Evolutionary conservation across 768 basidiomycete species (phyloP).

Genomic region (Calocybe indica): DNA sequence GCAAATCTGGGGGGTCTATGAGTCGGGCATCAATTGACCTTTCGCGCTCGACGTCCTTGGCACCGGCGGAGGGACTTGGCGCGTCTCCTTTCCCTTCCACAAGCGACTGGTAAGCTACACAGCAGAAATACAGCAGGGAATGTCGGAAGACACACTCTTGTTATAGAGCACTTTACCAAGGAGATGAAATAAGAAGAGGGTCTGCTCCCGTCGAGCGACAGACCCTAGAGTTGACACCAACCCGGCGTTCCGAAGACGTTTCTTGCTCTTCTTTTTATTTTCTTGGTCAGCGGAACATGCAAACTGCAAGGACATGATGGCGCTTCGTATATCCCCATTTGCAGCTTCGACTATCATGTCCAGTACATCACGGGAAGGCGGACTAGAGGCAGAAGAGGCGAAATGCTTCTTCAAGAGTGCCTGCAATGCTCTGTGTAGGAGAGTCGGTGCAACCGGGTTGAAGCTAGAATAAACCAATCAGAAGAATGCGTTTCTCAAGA

Average conservation of each 20-base stretch:
- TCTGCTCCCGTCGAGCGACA: slow-evolving; percentile 79
- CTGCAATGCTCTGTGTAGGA: slow-evolving; percentile 76
- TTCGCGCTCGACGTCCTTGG: slow-evolving; percentile 60
- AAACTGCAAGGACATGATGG: slow-evolving; percentile 91
- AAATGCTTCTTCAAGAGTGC: slow-evolving; percentile 46
- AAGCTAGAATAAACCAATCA: slow-evolving; percentile 46
- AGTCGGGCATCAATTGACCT: slow-evolving; percentile 50
- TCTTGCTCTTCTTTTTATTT: slow-evolving; percentile 27
- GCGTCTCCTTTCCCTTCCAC: slow-evolving; percentile 70
- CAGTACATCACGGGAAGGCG: slow-evolving; percentile 59
- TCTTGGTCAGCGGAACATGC: slow-evolving; percentile 46
- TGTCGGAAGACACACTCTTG: slow-evolving; percentile 59
- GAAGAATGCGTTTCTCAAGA: slow-evolving; percentile 2
- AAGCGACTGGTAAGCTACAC: slow-evolving; percentile 2
- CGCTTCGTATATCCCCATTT: slow-evolving; percentile 90
- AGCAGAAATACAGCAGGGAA: not conserved
- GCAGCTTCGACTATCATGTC: slow-evolving; percentile 74
- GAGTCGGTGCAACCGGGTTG: slow-evolving; percentile 86
- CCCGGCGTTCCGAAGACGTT: slow-evolving; percentile 18
- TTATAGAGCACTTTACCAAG: slow-evolving; percentile 94
- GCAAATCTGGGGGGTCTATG: slow-evolving; percentile 50
- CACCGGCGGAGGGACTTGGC: slow-evolving; percentile 43
- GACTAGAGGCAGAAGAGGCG: slow-evolving; percentile 21
- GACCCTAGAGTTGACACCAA: slow-evolving; percentile 52
- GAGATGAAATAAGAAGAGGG: slow-evolving; percentile 83